Conservation (phyloP, 202 grass and related monocot species). For the Eragrostis tef region DNA sequence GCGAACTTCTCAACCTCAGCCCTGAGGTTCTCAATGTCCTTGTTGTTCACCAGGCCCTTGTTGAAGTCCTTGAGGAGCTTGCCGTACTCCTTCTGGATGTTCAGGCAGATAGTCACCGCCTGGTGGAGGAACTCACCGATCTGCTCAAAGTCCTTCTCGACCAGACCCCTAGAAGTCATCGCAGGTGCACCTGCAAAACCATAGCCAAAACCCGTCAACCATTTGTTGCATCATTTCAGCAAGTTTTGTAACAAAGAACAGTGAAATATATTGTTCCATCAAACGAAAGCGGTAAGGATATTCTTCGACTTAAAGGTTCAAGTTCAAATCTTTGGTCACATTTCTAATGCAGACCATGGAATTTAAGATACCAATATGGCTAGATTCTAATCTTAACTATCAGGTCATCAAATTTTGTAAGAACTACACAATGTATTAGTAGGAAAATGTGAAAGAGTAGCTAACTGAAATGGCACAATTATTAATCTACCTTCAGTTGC, state of each 20-base stretch:
- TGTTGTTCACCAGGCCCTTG: slow-evolving; percentile 91
- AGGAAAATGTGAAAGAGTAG: not conserved
- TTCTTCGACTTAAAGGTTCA: slow-evolving; percentile 6
- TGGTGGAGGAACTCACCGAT: slow-evolving; percentile 96
- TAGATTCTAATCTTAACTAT: not conserved
- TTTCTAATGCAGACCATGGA: not conserved
- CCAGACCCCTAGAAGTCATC: slow-evolving; percentile 94
- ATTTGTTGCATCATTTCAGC: not conserved
- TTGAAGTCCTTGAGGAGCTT: slow-evolving; percentile 99
- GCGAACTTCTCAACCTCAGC: slow-evolving; percentile 79
- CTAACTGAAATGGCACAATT: not conserved
- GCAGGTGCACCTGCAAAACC: slow-evolving; percentile 75
- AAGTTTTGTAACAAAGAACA: not conserved
- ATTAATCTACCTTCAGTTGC: not conserved
- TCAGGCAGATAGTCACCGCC: slow-evolving; percentile 87
- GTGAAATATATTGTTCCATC: not conserved
- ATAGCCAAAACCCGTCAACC: slow-evolving; percentile 3
- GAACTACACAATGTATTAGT: not conserved
- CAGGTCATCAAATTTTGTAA: slow-evolving; percentile 24
- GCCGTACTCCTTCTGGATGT: slow-evolving; percentile 86
- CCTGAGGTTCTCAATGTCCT: slow-evolving; percentile 81
- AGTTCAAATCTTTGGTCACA: not conserved
- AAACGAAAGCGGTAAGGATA: not conserved
- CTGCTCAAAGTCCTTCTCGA: slow-evolving; percentile 96
- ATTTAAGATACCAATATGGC: not conserved